phyloP scores from a whole-genome alignment of 495 filamentous ascomycete genomes.

The Rusavskia elegans region DNA sequence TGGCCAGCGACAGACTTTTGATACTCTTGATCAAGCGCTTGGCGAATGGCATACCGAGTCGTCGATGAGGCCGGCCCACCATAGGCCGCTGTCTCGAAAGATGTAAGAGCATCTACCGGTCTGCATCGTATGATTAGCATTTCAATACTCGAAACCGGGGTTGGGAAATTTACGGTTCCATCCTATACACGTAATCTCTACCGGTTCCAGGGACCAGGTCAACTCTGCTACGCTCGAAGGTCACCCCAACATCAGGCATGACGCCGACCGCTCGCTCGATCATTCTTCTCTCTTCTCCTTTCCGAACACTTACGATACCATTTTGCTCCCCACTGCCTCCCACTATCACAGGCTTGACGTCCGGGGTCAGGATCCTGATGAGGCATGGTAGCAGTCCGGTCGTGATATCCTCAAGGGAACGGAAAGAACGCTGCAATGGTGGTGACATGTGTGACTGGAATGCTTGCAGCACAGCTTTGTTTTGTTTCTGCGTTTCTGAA shows the following conservation, averaged over 20 bases:
- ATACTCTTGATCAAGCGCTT: conserved; percentile 82
- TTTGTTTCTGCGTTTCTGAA: conserved; percentile 56
- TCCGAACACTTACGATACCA: conserved; percentile 69
- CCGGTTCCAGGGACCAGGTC: conserved; percentile 38
- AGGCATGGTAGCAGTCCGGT: conserved; percentile 75
- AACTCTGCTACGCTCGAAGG: conserved; percentile 67
- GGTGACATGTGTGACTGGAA: conserved; percentile 41
- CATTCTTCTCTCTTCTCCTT: conserved; percentile 65
- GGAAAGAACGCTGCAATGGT: conserved; percentile 55
- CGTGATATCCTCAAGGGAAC: conserved; percentile 54
- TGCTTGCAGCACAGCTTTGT: conserved; percentile 35
- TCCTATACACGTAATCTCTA: conserved; percentile 68
- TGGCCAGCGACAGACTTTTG: conserved; percentile 48
- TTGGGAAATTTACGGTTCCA: conserved; percentile 59
- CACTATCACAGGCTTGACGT: conserved; percentile 84
- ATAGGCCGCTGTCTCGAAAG: conserved; percentile 35
- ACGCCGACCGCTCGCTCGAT: conserved; percentile 64
- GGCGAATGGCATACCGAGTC: conserved; percentile 77
- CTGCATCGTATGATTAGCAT: conserved; percentile 24
- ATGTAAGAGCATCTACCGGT: conserved; percentile 52
- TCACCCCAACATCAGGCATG: conserved; percentile 62
- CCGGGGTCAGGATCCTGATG: conserved; percentile 65
- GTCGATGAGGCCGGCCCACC: conserved; percentile 22
- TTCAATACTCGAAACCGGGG: neutral
- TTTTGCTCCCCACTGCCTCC: conserved; percentile 48